These are phyloP conservation scores for Apostasia ramifera DNA, from an alignment of 106 monocot species.

Conservation along the genomic window DNA sequence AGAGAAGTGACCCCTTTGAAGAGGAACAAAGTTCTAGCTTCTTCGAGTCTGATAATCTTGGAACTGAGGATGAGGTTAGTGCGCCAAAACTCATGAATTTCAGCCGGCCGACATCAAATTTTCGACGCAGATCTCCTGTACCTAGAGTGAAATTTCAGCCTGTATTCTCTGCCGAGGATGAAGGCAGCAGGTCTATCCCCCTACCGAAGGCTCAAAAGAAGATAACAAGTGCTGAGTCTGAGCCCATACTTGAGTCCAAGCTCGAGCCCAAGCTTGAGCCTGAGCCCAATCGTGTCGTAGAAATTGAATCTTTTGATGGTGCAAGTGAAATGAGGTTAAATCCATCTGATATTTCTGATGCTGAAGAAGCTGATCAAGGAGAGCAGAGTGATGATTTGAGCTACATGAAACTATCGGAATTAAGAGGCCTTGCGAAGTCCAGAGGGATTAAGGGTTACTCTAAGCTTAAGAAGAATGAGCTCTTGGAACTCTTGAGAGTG, in stretches of 20 bases:
- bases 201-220: constrained; percentile 8
- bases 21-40: constrained; percentile 42
- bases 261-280: constrained; percentile 2
- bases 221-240: constrained; percentile 10
- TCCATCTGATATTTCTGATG: constrained; percentile 15
- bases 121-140: constrained; percentile 68
- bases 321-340: constrained; percentile 16
- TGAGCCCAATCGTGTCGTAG: constrained; percentile 3
- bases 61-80: constrained; percentile 17
- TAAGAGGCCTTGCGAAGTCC: constrained; percentile 76
- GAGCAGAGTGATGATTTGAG: constrained; percentile 30
- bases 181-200: constrained; percentile 5
- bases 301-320: constrained; percentile 23
- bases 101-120: constrained; percentile 61
- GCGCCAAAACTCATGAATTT: constrained; percentile 14
- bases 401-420: constrained; percentile 62
- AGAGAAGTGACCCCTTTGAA: constrained; percentile 30
- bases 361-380: constrained; percentile 25
- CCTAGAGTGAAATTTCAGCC: constrained; percentile 74
- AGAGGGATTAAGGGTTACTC: constrained; percentile 83
- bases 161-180: constrained; percentile 49
- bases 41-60: constrained; percentile 25
- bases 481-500: constrained; percentile 41
- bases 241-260: not conserved
- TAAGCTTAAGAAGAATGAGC: constrained; percentile 77